Evolutionary conservation across 805 yeast species (phyloP), one percentile per base, ranked within the genome.

Genomic region (Pichia californica): DNA sequence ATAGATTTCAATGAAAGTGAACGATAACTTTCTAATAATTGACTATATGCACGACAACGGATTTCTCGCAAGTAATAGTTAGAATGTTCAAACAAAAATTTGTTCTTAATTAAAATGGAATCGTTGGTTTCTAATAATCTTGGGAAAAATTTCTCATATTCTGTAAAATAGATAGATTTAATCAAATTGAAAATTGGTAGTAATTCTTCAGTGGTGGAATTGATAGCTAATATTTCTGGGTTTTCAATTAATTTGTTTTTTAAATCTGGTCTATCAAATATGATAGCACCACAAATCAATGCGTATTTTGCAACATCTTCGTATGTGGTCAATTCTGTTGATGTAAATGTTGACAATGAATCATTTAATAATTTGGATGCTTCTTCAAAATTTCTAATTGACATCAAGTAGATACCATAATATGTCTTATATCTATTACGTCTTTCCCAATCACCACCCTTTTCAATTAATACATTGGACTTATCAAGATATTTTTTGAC

Each of bases 371-470:
- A 69, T 41, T 78, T 78, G 2, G 97, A 79, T 2, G 98, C 96
- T 53, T 86, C 94, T 32, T 69, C 70, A 57, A 93, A 93, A 55
- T 87, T 80, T 58, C 99, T 79, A 25, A 89, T 81, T 7, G 96
- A 83, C 75, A 93, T 68, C 30, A 77, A 68, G 61, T 87, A 86
- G 38, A 93, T 73, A 19, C 99, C 99, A 46, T 76, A 67, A 65
- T 93, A 93, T 6, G 97, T 86, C 69, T 93, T 93, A 71, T 77
- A 88, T 53, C 96, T 71, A 68, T 93, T 93, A 58, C 96, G 81
- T 65, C 99, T 85, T 67, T 93, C 99, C 99, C 99, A 93, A 63
- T 93, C 99, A 49, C 99, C 99, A 44, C 98, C 99, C 57, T 88
- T 85, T 56, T 91, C 98, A 56, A 93, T 88, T 61, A 87, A 73